These are phyloP conservation scores for Physcomitrium patens DNA, from an alignment of 225 moss, liverwort and hornwort genomes.

Conservation along the genomic window DNA sequence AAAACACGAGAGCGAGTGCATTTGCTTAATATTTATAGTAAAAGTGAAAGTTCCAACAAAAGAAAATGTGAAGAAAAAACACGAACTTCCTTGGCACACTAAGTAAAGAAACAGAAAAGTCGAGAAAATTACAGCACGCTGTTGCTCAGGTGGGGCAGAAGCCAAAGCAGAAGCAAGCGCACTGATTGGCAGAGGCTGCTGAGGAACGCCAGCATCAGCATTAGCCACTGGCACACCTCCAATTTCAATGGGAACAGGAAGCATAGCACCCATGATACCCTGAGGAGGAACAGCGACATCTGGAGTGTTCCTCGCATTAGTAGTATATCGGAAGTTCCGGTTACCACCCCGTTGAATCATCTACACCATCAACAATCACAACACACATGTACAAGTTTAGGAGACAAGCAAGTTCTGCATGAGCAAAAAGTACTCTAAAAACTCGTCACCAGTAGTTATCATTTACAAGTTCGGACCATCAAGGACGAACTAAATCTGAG, in stretches of 20 bases:
- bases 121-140: conserved; percentile 65
- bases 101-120: neutral
- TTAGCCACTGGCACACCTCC: conserved; percentile 58
- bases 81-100: too few relatives aligned
- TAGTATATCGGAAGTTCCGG: conserved; percentile 73
- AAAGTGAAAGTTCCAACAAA: neutral
- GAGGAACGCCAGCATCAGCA: conserved; percentile 64
- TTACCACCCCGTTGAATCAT: conserved; percentile 83
- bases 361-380: conserved; percentile 31
- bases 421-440: neutral
- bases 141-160: conserved; percentile 82
- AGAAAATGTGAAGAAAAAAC: too few relatives aligned
- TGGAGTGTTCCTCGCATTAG: conserved; percentile 82
- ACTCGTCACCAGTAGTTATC: too few relatives aligned
- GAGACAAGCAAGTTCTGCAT: neutral
- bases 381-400: neutral
- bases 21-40: neutral
- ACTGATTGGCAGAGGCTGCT: conserved; percentile 84
- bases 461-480: too few relatives aligned
- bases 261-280: conserved; percentile 77
- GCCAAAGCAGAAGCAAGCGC: conserved; percentile 83
- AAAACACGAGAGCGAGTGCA: neutral
- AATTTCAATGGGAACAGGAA: conserved; percentile 75
- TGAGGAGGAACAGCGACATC: conserved; percentile 73
- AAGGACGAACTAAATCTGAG: too few relatives aligned